Evolutionary conservation across 805 yeast genomes (phyloP), one percentile per base, ranked within the genome.

Genomic region (Tetrapisispora arboricola): DNA sequence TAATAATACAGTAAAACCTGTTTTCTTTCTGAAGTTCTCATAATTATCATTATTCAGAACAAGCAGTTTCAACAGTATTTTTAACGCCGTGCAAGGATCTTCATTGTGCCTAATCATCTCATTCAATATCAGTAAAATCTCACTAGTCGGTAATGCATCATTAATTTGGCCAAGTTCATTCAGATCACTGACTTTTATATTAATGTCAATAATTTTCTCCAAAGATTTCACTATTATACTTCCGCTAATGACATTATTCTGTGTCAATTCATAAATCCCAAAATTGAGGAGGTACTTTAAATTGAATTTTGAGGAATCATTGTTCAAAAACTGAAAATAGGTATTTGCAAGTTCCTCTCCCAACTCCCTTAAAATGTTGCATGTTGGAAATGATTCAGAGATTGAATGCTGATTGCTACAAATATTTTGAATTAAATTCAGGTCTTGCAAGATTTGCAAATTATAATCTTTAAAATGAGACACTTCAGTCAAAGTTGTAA

Each of bases 141-240:
- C 79, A 51, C 80, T 81, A 6, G 79, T 67, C 1, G 84, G 73
- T 2, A 84, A 66, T 0, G 80, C 65, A 35, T 77, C 70, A 21
- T 36, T 20, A 68, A 71, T 49, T 60, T 69, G 49, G 59, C 71
- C 54, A 59, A 72, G 55, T 21, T 71, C 53, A 29, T 72, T 74
- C 45, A 70, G 49, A 29, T 71, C 43, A 55, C 72, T 56, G 43
- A 69, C 44, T 45, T 65, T 57, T 7, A 73, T 36, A 8, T 66
- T 61, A 28, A 66, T 66, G 21, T 66, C 48, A 9, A 66, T 54
- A 1, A 54, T 49, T 6, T 47, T 49, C 18, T 60, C 54, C 1
- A 64, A 33, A 6, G 61, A 52, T 6, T 36, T 46, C 42, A 72
- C 48, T 4, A 62, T 60, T 2, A 67, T 51, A 2, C 57, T 48